Evolutionary conservation across 2,329 filamentous ascomycete species (phyloP).

Genomic region (Emergomyces africanus): DNA sequence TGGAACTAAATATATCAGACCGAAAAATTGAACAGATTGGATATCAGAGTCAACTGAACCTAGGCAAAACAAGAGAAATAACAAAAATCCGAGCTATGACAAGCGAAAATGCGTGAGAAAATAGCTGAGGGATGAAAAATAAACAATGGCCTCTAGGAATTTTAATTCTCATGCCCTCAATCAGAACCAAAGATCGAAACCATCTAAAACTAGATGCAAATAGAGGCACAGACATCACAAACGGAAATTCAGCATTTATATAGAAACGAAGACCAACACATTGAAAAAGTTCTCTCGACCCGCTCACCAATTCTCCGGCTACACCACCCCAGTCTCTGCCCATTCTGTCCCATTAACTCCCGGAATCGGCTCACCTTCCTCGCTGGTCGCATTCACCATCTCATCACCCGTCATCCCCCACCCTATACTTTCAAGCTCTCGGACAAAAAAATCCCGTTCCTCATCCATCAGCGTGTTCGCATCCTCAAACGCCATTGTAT

Average conservation of each 20-base stretch:
- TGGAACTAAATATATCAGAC: not conserved
- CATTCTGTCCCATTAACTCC: slow-evolving; percentile 23
- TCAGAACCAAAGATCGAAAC: not conserved
- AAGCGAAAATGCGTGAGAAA: not conserved
- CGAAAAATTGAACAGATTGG: not conserved
- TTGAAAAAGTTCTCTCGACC: not conserved
- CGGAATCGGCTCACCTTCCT: slow-evolving; percentile 16
- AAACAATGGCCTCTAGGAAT: not conserved
- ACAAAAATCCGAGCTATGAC: not conserved
- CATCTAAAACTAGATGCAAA: not conserved
- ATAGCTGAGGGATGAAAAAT: not conserved
- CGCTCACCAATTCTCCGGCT: slow-evolving; percentile 7
- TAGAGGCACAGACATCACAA: not conserved
- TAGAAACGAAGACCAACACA: not conserved
- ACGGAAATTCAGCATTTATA: not conserved
- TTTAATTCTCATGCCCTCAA: not conserved
- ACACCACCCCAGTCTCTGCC: slow-evolving; percentile 5
- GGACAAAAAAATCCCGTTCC: slow-evolving; percentile 66
- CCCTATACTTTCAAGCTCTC: slow-evolving; percentile 62
- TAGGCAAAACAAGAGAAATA: no score
- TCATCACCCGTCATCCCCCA: slow-evolving; percentile 33
- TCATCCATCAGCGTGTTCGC: slow-evolving; percentile 48
- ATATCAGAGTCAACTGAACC: not conserved
- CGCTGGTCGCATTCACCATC: slow-evolving; percentile 17
- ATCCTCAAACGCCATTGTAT: slow-evolving; percentile 49